These are phyloP conservation scores for Fusarium compactum DNA, from an alignment of 2,329 filamentous ascomycete genomes.

Conservation along the genomic window DNA sequence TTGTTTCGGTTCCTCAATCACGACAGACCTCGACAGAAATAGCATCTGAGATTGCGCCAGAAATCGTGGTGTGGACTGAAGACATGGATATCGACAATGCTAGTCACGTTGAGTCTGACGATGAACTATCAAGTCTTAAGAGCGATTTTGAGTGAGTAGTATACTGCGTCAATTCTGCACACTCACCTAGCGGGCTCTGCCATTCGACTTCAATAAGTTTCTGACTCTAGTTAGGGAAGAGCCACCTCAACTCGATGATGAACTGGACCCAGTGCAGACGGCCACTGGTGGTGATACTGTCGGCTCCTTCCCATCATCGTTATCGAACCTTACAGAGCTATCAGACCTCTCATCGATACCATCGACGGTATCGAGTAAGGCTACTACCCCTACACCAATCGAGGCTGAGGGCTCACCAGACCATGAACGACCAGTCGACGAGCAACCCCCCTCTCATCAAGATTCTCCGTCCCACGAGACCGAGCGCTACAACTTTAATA, in stretches of 20 bases:
- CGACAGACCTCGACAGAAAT: conserved; percentile 52
- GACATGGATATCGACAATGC: conserved; percentile 51
- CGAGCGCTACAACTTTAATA: conserved; percentile 63
- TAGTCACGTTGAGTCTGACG: conserved; percentile 42
- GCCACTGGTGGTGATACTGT: conserved; percentile 40
- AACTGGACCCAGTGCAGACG: conserved; percentile 29
- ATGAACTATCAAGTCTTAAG: conserved; percentile 40
- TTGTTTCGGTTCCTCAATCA: conserved; percentile 45
- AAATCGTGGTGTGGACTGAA: conserved; percentile 61
- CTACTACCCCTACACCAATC: conserved; percentile 72
- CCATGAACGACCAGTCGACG: conserved; percentile 39
- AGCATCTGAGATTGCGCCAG: conserved; percentile 54
- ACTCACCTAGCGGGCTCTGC: not conserved
- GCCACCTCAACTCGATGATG: conserved; percentile 34
- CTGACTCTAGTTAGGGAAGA: conserved; percentile 41
- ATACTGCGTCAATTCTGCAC: not conserved
- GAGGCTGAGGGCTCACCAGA: conserved; percentile 53
- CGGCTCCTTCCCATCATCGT: conserved; percentile 65
- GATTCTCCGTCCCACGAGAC: conserved; percentile 48
- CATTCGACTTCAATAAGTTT: conserved; percentile 7
- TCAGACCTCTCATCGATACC: conserved; percentile 68
- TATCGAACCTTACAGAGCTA: conserved; percentile 64
- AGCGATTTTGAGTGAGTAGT: conserved; percentile 48
- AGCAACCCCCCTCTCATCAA: conserved; percentile 32
- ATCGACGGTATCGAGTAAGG: conserved; percentile 71